Evolutionary conservation across 768 basidiomycete species (phyloP).

Genomic region (Imleria badia): DNA sequence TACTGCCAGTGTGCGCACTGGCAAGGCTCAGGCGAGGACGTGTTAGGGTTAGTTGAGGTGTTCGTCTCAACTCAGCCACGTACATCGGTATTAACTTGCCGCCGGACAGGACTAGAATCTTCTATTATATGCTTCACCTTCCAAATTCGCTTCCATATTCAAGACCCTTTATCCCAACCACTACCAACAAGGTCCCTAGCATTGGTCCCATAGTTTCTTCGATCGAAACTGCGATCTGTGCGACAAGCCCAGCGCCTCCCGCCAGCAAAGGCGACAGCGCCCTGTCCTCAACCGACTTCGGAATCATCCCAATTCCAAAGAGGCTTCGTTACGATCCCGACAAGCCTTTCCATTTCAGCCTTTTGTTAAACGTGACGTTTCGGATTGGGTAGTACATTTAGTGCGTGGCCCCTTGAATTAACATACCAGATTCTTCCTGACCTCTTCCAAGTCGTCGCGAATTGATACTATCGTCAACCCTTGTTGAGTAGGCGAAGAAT

Average conservation of each 20-base stretch:
- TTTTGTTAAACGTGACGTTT: constrained; percentile 56
- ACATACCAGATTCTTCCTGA: background rate
- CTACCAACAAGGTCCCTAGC: too few relatives aligned
- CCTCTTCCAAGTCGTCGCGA: constrained; percentile 51
- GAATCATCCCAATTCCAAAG: constrained; percentile 62
- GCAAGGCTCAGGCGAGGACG: too few relatives aligned
- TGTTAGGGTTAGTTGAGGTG: too few relatives aligned
- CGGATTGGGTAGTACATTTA: constrained; percentile 60
- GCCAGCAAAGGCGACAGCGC: background rate
- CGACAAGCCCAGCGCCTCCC: background rate
- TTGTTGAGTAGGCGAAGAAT: constrained; percentile 54
- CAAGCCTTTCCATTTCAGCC: constrained; percentile 52
- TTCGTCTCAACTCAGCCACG: too few relatives aligned
- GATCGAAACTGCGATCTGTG: background rate
- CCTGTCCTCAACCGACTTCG: constrained; percentile 47
- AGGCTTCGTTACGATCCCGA: constrained; percentile 51
- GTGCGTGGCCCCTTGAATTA: constrained; percentile 15
- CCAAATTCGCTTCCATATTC: too few relatives aligned
- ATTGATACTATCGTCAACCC: constrained; percentile 83
- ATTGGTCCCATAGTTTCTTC: constrained; percentile 18
- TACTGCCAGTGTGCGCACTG: too few relatives aligned
- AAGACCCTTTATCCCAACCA: too few relatives aligned
- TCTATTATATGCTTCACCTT: too few relatives aligned
- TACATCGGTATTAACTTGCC: too few relatives aligned
- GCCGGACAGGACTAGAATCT: too few relatives aligned